Evolutionary conservation across 164 flowering plant species (phyloP).

Genomic region (Vitis rupestris): DNA sequence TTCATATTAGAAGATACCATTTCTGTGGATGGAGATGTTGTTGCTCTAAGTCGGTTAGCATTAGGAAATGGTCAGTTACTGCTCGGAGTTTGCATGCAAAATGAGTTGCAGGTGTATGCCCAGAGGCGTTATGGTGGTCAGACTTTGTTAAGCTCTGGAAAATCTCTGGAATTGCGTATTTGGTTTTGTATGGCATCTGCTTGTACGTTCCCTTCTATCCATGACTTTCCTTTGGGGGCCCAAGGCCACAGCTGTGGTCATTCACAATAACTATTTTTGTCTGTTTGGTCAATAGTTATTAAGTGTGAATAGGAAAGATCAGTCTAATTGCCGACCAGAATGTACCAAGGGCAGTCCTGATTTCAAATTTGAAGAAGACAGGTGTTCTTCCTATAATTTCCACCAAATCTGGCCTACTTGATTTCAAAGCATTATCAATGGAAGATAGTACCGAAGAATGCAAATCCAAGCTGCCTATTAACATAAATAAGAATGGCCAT

Average conservation of each 20-base stretch:
- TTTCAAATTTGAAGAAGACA: slow-evolving; percentile 12
- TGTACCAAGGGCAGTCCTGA: slow-evolving; percentile 7
- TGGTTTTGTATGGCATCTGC: slow-evolving; percentile 74
- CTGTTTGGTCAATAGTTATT: slow-evolving; percentile 56
- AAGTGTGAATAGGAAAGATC: slow-evolving; percentile 20
- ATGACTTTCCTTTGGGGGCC: slow-evolving; percentile 37
- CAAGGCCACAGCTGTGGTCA: slow-evolving; percentile 29
- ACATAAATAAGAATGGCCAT: slow-evolving; percentile 15
- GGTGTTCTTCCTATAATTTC: slow-evolving; percentile 23
- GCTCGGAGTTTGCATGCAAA: slow-evolving; percentile 73
- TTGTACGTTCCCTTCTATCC: slow-evolving; percentile 35
- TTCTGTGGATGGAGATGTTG: slow-evolving; percentile 40
- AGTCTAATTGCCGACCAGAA: slow-evolving; percentile 11
- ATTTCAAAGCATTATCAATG: slow-evolving; percentile 17
- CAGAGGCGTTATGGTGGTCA: slow-evolving; percentile 39
- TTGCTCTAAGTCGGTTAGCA: slow-evolving; percentile 61
- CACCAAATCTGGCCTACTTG: slow-evolving; percentile 22
- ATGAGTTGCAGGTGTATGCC: slow-evolving; percentile 64
- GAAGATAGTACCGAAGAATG: slow-evolving; percentile 19
- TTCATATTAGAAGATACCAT: slow-evolving; percentile 67
- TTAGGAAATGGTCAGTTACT: slow-evolving; percentile 68
- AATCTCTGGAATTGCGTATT: slow-evolving; percentile 30
- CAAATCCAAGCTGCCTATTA: slow-evolving; percentile 13
- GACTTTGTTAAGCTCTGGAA: slow-evolving; percentile 26
- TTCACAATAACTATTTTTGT: slow-evolving; percentile 62